phyloP scores from a whole-genome alignment of 2,329 filamentous ascomycete species.

The Neofusicoccum laricinum region DNA sequence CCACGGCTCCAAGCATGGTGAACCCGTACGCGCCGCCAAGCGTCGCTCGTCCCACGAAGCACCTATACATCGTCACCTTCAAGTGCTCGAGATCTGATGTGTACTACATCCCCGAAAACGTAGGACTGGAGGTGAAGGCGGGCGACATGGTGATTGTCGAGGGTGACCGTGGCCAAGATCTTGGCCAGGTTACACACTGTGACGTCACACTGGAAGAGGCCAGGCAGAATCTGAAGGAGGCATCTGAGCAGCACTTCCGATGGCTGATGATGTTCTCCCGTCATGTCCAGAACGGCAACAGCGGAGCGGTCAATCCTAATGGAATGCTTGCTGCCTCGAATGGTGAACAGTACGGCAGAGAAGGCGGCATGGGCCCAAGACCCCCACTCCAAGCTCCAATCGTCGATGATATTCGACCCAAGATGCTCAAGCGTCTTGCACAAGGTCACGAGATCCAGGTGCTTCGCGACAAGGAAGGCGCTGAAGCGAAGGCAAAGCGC shows the following conservation, averaged over 20 bases:
- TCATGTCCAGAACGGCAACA: constrained; percentile 13
- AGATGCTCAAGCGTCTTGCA: constrained; percentile 93
- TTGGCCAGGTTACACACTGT: constrained; percentile 86
- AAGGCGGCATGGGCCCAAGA: constrained; percentile 75
- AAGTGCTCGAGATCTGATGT: constrained; percentile 94
- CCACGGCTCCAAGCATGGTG: constrained; percentile 10
- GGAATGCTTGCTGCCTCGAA: constrained; percentile 64
- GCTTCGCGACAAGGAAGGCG: constrained; percentile 91
- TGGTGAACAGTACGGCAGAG: constrained; percentile 65
- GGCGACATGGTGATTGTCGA: constrained; percentile 97
- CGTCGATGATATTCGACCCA: constrained; percentile 76
- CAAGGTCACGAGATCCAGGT: constrained; percentile 86
- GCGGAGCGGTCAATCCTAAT: constrained; percentile 48
- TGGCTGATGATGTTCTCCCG: constrained; percentile 99
- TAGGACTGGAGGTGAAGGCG: constrained; percentile 81
- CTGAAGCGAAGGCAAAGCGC: constrained; percentile 95
- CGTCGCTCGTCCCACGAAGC: constrained; percentile 30
- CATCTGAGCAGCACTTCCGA: constrained; percentile 92
- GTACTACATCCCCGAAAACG: constrained; percentile 95
- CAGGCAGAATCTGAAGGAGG: constrained; percentile 85
- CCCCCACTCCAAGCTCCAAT: constrained; percentile 44
- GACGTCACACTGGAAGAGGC: constrained; percentile 86
- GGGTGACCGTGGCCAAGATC: constrained; percentile 90
- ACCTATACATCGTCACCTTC: constrained; percentile 86
- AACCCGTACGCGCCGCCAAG: constrained; percentile 36